Conservation (phyloP, 352 stramenopile genomes). For the Globisporangium camurandrum region DNA sequence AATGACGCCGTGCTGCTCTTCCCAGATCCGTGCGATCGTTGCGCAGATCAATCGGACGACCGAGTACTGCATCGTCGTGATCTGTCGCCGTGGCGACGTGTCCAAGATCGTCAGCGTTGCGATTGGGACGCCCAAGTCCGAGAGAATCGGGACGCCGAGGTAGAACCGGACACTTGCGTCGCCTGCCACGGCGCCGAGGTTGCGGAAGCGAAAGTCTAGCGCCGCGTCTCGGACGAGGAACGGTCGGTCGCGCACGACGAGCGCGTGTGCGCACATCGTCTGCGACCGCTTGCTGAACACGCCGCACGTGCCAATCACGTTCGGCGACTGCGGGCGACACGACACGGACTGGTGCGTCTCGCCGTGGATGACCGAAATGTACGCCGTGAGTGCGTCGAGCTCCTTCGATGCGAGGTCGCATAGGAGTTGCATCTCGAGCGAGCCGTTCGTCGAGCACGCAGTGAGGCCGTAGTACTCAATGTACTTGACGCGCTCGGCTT, state of each 20-base stretch:
- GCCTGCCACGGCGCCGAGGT: conserved; percentile 25
- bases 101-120: conserved; percentile 41
- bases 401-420: conserved; percentile 49
- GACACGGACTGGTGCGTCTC: conserved; percentile 22
- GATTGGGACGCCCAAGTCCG: conserved; percentile 15
- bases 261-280: conserved; percentile 31
- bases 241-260: conserved; percentile 17
- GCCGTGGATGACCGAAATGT: conserved; percentile 25
- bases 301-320: not conserved
- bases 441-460: conserved; percentile 22
- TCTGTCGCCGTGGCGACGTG: conserved; percentile 27
- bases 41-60: conserved; percentile 35
- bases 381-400: conserved; percentile 26
- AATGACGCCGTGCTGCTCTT: not conserved
- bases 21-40: conserved; percentile 13
- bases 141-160: conserved; percentile 33
- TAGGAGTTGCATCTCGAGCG: conserved; percentile 30
- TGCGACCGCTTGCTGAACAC: conserved; percentile 16
- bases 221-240: conserved; percentile 41
- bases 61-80: conserved; percentile 60
- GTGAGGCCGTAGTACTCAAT: conserved; percentile 12
- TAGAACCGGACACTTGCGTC: conserved; percentile 31
- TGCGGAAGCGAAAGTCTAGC: conserved; percentile 48
- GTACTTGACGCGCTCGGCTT: conserved; percentile 20
- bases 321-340: conserved; percentile 5